Evolutionary conservation across 2,329 filamentous ascomycete species (phyloP).

Genomic region (Colletotrichum cuscutae): DNA sequence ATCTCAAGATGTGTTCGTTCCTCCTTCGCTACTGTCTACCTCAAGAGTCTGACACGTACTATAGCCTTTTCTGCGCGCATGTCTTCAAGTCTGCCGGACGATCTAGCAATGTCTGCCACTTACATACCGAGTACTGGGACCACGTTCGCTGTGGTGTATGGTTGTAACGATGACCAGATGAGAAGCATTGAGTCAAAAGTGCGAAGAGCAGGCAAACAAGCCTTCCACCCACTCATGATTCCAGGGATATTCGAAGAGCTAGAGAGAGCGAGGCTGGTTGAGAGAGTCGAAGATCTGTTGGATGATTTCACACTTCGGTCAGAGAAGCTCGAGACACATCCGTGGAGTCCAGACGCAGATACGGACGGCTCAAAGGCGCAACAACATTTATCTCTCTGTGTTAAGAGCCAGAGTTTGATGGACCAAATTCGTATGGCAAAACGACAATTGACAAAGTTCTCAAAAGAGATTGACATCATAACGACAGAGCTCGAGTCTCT

Average conservation of each 20-base stretch:
- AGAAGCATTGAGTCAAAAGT: neutral
- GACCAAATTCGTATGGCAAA: constrained; percentile 11
- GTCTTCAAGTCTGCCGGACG: neutral
- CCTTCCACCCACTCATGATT: neutral
- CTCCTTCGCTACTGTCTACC: no score
- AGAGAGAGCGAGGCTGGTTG: neutral
- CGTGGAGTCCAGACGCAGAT: neutral
- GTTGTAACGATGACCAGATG: constrained; percentile 14
- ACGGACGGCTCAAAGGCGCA: neutral
- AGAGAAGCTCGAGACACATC: neutral
- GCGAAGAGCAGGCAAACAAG: neutral
- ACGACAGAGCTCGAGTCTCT: neutral
- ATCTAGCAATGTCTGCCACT: constrained; percentile 10
- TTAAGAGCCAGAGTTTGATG: neutral
- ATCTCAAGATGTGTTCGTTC: neutral
- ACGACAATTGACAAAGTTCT: neutral
- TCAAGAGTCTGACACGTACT: neutral
- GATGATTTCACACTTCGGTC: neutral
- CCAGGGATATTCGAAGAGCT: constrained; percentile 10
- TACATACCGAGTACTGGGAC: constrained; percentile 6
- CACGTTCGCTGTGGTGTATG: constrained; percentile 1
- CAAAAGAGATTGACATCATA: constrained; percentile 1
- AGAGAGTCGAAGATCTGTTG: neutral
- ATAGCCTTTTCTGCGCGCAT: constrained; percentile 8
- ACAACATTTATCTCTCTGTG: neutral